These are phyloP conservation scores for Intubia oerlemansii DNA, from an alignment of 2,329 filamentous ascomycete genomes.

Conservation along the genomic window DNA sequence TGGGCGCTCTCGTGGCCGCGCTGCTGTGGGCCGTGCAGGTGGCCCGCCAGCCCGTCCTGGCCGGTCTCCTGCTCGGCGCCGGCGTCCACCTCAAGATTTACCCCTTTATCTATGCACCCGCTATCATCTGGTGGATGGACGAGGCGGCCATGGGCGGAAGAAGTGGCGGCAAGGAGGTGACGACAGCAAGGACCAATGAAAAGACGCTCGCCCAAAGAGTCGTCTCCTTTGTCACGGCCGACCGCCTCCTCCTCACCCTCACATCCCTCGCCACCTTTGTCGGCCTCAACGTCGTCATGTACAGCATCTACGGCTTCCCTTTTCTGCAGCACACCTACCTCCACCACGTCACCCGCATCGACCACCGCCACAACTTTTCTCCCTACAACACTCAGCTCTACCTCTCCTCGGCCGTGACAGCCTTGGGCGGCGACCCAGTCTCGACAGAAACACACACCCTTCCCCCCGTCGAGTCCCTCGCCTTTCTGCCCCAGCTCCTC, in stretches of 20 bases:
- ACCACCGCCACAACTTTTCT: constrained; percentile 97
- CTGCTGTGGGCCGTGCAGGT: constrained; percentile 60
- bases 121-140: constrained; percentile 66
- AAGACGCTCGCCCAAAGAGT: constrained; percentile 3
- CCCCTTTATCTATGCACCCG: constrained; percentile 81
- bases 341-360: constrained; percentile 79
- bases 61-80: constrained; percentile 58
- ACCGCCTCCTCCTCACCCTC: constrained; percentile 34
- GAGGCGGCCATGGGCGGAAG: constrained; percentile 21
- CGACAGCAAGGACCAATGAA: neutral
- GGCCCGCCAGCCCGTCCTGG: constrained; percentile 35
- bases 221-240: constrained; percentile 32
- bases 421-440: constrained; percentile 10
- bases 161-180: neutral
- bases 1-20: constrained; percentile 67
- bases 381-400: constrained; percentile 88
- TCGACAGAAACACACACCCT: neutral
- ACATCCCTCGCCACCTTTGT: constrained; percentile 54
- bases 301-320: constrained; percentile 50
- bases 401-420: constrained; percentile 46
- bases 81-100: constrained; percentile 98
- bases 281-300: constrained; percentile 60
- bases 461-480: constrained; percentile 48
- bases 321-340: constrained; percentile 84
- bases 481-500: constrained; percentile 73